A percentile compares a stretch with the other conserved stretches of the same genome.
phyloP scores from a whole-genome alignment of 768 basidiomycete genomes.

The Rhodotorula sphaerocarpa region DNA sequence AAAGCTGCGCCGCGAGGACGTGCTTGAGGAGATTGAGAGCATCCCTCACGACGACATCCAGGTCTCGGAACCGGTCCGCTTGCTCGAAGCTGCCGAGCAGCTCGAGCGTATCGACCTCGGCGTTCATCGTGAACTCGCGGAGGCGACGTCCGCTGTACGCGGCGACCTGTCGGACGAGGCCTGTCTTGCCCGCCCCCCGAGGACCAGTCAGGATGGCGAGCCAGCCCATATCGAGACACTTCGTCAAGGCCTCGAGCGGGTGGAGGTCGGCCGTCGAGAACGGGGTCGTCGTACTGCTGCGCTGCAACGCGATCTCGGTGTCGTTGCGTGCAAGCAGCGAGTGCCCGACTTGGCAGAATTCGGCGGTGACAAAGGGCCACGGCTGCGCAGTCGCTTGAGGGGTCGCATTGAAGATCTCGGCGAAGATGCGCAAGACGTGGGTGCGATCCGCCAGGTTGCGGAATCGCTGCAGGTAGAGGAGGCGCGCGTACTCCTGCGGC shows the following conservation, averaged over 20 bases:
- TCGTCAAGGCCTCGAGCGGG: slow-evolving; percentile 64
- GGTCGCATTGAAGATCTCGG: slow-evolving; percentile 44
- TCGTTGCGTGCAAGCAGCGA: slow-evolving; percentile 45
- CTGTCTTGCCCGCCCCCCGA: slow-evolving; percentile 68
- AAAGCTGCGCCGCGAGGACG: slow-evolving; percentile 7
- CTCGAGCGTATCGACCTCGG: slow-evolving; percentile 83
- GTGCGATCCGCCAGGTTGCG: slow-evolving; percentile 61
- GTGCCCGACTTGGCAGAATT: slow-evolving; percentile 59
- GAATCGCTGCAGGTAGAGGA: slow-evolving; percentile 79
- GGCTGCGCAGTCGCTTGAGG: slow-evolving; percentile 50
- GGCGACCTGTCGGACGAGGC: slow-evolving; percentile 62
- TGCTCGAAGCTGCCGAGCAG: slow-evolving; percentile 95
- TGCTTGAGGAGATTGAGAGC: slow-evolving; percentile 7
- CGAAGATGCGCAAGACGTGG: slow-evolving; percentile 42
- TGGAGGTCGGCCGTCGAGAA: slow-evolving; percentile 58
- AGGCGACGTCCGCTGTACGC: slow-evolving; percentile 60
- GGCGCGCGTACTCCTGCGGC: slow-evolving; percentile 59
- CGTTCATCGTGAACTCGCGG: slow-evolving; percentile 68
- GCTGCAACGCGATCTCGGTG: slow-evolving; percentile 40
- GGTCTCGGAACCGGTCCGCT: slow-evolving; percentile 49
- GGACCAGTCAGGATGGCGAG: slow-evolving; percentile 79
- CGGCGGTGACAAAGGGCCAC: slow-evolving; percentile 38
- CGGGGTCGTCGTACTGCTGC: slow-evolving; percentile 43
- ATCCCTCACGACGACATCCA: slow-evolving; percentile 19
- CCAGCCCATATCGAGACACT: slow-evolving; percentile 68